Base-by-base conservation (phyloP, 805 yeast genomes). In the Ogataea haglerorum region DNA sequence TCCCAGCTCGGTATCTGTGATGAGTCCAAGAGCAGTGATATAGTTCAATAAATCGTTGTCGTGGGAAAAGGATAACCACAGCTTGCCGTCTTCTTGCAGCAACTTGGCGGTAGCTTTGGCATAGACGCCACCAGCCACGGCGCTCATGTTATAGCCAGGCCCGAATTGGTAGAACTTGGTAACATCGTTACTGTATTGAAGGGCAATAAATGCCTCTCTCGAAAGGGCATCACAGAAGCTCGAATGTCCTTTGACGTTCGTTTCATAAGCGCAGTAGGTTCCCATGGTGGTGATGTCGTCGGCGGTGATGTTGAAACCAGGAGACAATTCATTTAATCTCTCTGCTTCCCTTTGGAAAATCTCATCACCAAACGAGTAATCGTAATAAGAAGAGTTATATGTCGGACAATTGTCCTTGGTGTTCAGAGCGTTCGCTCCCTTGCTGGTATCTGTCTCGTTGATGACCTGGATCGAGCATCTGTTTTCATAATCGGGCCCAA, bases 1-100 rank as follows among this genome's bases (percentile, higher is more conserved):
- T 30, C 77, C 65, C 21, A 67, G 65, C 5, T 53, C 43, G n/a
- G 42, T 48, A 5, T 70, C 67, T 4, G 68, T 64, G 47, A 63
- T 60, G 50, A 84, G 56, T n/a, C 85, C 87, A 35, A 82, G 61
- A 3, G 88, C 83, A 16, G 85, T 62, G 46, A 79, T 63, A 49
- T 72, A 75, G 18, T 78, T 63, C 46, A 76, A 66, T 26, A 84
- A 63, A 47, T 80, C 80, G 36, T 80, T 71, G 56, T 85, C 91
- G 55, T 84, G 91, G 16, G 85, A 70, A 65, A 84, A 82, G 45
- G 81, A 80, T 45, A 82, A 65, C 66, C 82, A 80, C 38, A 82
- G 16, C 14, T 24, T 29, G 18, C 30, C 33, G 13, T 40, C 30
- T 12, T 32, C 40, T 26, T 40, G 36, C 12, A 40, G 36, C 15